Percentiles rank a stretch among this genome's conserved stretches.
These are phyloP conservation scores for Solanum virginianum DNA, from an alignment of 257 asterid species.

Conservation along the genomic window DNA sequence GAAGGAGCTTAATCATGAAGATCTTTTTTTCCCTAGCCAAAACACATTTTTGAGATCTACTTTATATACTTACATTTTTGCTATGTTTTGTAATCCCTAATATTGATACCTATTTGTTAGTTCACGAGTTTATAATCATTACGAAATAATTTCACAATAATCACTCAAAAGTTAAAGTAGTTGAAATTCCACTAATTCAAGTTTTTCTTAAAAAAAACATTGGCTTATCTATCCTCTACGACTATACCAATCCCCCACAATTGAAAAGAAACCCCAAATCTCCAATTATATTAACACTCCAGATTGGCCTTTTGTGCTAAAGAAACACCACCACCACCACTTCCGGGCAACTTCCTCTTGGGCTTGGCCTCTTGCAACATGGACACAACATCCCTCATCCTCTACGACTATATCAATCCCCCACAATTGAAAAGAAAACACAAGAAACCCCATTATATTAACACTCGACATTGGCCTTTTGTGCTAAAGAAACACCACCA, in stretches of 20 bases:
- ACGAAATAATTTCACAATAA: background rate
- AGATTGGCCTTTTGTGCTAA: constrained; percentile 20
- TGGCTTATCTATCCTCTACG: constrained; percentile 3
- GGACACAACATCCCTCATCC: constrained; percentile 85
- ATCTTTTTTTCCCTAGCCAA: no score
- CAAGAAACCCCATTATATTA: constrained; percentile 6
- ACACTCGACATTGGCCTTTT: constrained; percentile 27
- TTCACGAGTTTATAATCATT: background rate
- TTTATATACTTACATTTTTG: background rate
- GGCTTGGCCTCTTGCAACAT: constrained; percentile 84
- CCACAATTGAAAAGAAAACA: background rate
- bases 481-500: constrained; percentile 12
- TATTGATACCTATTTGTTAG: background rate
- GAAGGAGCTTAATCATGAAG: background rate
- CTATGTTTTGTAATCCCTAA: background rate
- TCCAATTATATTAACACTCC: constrained; percentile 32
- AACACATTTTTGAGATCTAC: background rate
- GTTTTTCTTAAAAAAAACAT: background rate
- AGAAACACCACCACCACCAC: constrained; percentile 5
- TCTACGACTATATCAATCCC: no score
- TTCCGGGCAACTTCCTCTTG: constrained; percentile 36
- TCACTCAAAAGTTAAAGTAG: background rate
- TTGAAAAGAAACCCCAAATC: background rate
- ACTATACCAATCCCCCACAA: constrained; percentile 20
- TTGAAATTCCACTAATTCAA: background rate